A percentile compares a stretch with the other conserved stretches of the same genome.
These are phyloP conservation scores for Nakaseomyces kungkrabaensis DNA, from an alignment of 1,139 yeast genomes.

Conservation along the genomic window DNA sequence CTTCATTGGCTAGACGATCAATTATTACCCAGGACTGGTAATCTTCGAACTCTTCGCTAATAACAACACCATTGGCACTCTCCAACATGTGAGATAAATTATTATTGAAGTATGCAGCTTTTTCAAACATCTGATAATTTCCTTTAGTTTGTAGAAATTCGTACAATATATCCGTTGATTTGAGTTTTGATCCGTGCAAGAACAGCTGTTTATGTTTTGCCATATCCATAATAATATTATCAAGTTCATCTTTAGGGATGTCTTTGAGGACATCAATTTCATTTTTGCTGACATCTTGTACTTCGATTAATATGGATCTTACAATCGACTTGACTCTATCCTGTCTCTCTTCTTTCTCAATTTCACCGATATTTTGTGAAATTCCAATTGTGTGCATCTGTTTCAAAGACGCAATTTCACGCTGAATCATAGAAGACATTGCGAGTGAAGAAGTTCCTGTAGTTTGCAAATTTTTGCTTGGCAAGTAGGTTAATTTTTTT, in stretches of 20 bases:
- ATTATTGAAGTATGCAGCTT: slow-evolving; percentile 11
- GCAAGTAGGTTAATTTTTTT: slow-evolving; percentile 19
- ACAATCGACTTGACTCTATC: slow-evolving; percentile 22
- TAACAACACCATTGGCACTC: slow-evolving; percentile 19
- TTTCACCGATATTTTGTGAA: background rate
- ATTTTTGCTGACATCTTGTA: slow-evolving; percentile 15
- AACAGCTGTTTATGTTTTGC: slow-evolving; percentile 27
- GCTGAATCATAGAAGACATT: slow-evolving; percentile 30
- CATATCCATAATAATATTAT: slow-evolving; percentile 27
- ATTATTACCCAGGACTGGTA: slow-evolving; percentile 20
- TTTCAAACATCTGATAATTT: slow-evolving; percentile 13
- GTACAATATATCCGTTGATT: slow-evolving; percentile 17
- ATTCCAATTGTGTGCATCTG: slow-evolving; percentile 13
- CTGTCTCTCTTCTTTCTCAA: slow-evolving; percentile 9
- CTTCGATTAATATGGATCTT: slow-evolving; percentile 24
- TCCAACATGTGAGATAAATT: slow-evolving; percentile 16
- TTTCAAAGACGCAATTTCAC: slow-evolving; percentile 24
- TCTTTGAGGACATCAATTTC: slow-evolving; percentile 18
- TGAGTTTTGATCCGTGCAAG: slow-evolving; percentile 23
- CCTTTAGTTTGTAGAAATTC: slow-evolving; percentile 22
- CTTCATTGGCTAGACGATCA: slow-evolving; percentile 17
- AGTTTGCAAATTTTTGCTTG: slow-evolving; percentile 5
- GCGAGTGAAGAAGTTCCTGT: slow-evolving; percentile 15
- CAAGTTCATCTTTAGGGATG: slow-evolving; percentile 21
- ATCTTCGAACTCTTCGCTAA: slow-evolving; percentile 24